Percentiles rank a stretch among this genome's conserved stretches.
phyloP scores from a whole-genome alignment of 2,329 filamentous ascomycete species.

The Magnaporthiopsis poae region DNA sequence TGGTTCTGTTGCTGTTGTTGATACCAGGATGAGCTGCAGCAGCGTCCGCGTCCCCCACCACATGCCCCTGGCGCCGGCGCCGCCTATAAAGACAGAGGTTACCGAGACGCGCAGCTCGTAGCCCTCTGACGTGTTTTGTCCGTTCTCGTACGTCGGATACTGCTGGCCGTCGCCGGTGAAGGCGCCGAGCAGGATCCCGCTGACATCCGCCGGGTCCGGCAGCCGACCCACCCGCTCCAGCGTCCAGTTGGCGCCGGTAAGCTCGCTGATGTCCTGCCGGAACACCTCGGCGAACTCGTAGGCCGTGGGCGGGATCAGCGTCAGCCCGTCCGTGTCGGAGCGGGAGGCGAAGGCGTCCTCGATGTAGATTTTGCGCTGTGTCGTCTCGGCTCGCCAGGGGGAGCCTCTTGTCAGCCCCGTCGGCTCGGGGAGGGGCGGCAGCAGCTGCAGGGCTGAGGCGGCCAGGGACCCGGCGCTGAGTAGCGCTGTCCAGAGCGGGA shows the following conservation, averaged over 20 bases:
- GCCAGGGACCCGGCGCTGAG: background rate
- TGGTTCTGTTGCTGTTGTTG: constrained; percentile 24
- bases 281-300: constrained; percentile 38
- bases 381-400: background rate
- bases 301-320: constrained; percentile 42
- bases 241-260: constrained; percentile 12
- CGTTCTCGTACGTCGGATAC: constrained; percentile 29
- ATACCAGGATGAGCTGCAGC: constrained; percentile 39
- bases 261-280: constrained; percentile 19
- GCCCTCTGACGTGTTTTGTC: constrained; percentile 36
- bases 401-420: background rate
- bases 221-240: background rate
- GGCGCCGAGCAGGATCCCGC: constrained; percentile 32
- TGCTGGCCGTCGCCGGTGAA: constrained; percentile 16
- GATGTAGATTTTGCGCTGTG: constrained; percentile 30
- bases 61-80: constrained; percentile 43
- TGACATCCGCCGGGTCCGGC: background rate
- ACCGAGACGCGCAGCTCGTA: constrained; percentile 35
- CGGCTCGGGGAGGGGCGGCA: background rate
- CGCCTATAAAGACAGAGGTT: constrained; percentile 34
- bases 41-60: constrained; percentile 51
- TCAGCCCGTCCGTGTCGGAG: constrained; percentile 36
- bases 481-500: background rate
- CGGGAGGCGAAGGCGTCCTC: constrained; percentile 29
- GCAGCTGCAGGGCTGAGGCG: constrained; percentile 3